Evolutionary conservation across 345 rosid genomes (phyloP).

Genomic region (Streptanthus diversifolius): DNA sequence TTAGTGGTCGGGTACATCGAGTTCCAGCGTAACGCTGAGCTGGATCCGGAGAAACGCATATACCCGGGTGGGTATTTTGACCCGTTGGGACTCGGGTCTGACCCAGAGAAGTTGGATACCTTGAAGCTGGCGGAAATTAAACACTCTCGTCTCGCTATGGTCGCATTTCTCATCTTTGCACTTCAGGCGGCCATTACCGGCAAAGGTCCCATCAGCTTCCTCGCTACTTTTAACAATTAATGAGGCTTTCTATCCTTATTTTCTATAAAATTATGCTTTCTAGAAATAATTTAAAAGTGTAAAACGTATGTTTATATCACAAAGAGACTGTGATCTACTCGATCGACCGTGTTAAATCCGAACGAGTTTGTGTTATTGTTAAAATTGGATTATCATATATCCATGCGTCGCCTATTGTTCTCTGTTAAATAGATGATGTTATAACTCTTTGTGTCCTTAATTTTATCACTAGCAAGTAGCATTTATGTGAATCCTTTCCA

Average conservation of each 20-base stretch:
- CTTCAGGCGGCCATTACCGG: slow-evolving; percentile 73
- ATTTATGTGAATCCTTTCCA: not conserved
- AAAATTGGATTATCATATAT: not conserved
- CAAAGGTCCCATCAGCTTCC: slow-evolving; percentile 78
- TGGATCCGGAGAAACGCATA: slow-evolving; percentile 69
- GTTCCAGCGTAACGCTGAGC: slow-evolving; percentile 66
- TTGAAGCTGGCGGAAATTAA: slow-evolving; percentile 83
- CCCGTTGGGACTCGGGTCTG: slow-evolving; percentile 70
- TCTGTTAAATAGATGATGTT: not conserved
- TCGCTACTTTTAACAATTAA: slow-evolving; percentile 60
- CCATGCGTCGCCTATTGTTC: not conserved
- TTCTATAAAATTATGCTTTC: not conserved
- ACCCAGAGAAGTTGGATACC: slow-evolving; percentile 59
- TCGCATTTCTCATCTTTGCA: slow-evolving; percentile 74
- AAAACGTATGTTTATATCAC: not conserved
- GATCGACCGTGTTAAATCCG: not conserved
- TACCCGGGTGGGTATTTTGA: slow-evolving; percentile 89
- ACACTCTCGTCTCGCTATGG: slow-evolving; percentile 83
- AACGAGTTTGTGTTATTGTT: slow-evolving; percentile 10
- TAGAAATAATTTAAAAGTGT: not conserved
- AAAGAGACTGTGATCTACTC: slow-evolving; percentile 10
- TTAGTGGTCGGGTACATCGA: slow-evolving; percentile 60
- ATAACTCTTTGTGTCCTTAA: not conserved
- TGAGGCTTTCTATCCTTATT: not conserved
- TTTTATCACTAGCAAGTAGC: not conserved